Evolutionary conservation across 2,329 filamentous ascomycete species (phyloP).

Genomic region (Dothidotthia symphoricarpi): DNA sequence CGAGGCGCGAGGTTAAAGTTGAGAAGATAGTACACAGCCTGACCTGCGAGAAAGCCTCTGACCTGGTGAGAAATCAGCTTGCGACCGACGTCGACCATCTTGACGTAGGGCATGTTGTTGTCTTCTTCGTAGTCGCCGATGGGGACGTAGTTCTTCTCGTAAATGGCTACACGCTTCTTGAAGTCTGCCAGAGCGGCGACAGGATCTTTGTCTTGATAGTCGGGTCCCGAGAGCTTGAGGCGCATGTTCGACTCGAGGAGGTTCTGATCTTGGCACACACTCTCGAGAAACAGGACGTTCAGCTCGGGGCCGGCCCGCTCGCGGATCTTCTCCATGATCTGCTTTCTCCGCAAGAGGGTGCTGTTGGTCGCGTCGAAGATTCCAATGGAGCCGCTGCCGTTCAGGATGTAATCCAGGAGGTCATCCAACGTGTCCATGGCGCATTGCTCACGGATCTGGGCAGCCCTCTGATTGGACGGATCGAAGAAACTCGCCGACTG

Average conservation of each 20-base stretch:
- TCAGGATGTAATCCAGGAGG: constrained; percentile 81
- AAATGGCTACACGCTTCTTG: constrained; percentile 85
- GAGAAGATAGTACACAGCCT: constrained; percentile 90
- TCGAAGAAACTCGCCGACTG: constrained; percentile 95
- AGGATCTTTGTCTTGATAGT: constrained; percentile 94
- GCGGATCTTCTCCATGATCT: constrained; percentile 80
- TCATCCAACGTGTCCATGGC: constrained; percentile 92
- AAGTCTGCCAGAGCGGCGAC: constrained; percentile 82
- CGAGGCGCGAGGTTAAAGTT: constrained; percentile 95
- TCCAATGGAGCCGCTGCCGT: constrained; percentile 80
- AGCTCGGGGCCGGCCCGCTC: constrained; percentile 77
- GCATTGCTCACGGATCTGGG: constrained; percentile 83
- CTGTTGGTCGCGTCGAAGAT: constrained; percentile 98
- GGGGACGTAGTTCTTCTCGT: constrained; percentile 90
- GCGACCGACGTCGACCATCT: constrained; percentile 95
- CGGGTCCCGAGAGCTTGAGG: constrained; percentile 89
- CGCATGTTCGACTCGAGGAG: constrained; percentile 96
- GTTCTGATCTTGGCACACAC: constrained; percentile 79
- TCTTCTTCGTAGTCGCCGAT: constrained; percentile 89
- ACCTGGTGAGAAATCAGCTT: constrained; percentile 91
- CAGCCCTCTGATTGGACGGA: constrained; percentile 77
- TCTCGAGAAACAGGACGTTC: constrained; percentile 93
- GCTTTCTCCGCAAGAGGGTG: constrained; percentile 79
- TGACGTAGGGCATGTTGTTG: constrained; percentile 89
- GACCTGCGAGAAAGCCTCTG: constrained; percentile 85